These are phyloP conservation scores for Oryza rufipogon DNA, from an alignment of 176 grass and related monocot species.

Conservation along the genomic window DNA sequence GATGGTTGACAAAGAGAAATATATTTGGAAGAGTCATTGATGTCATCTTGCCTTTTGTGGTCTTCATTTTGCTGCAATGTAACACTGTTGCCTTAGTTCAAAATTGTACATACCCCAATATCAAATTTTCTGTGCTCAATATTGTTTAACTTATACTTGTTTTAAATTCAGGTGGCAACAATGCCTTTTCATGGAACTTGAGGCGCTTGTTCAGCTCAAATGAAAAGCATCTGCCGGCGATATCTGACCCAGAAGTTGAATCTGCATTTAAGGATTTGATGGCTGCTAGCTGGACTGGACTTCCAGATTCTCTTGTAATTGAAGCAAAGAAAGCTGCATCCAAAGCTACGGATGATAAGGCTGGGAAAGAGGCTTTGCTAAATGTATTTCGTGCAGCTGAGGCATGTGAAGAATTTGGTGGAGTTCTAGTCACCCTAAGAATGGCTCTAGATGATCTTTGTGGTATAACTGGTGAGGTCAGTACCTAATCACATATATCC, in stretches of 20 bases:
- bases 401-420: constrained; percentile 86
- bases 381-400: constrained; percentile 81
- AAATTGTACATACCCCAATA: not conserved
- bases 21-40: not conserved
- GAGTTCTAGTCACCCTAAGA: constrained; percentile 74
- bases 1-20: not conserved
- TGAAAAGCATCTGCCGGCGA: constrained; percentile 59
- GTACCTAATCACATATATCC: constrained; percentile 39
- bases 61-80: constrained; percentile 30
- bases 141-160: constrained; percentile 26
- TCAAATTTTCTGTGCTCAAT: not conserved
- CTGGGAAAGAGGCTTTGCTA: constrained; percentile 70
- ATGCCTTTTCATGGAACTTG: constrained; percentile 48
- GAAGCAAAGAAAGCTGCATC: constrained; percentile 77
- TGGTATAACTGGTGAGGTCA: constrained; percentile 78
- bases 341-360: constrained; percentile 67
- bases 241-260: constrained; percentile 79
- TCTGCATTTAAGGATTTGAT: constrained; percentile 89
- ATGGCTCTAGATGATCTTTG: constrained; percentile 93
- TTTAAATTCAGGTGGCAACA: constrained; percentile 53
- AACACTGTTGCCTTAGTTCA: constrained; percentile 3
- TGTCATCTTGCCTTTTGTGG: not conserved
- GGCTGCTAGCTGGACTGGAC: constrained; percentile 82
- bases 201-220: constrained; percentile 70
- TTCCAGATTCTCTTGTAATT: constrained; percentile 62